phyloP scores from a whole-genome alignment of 2,329 filamentous ascomycete species.

The Fusarium dlaminii region DNA sequence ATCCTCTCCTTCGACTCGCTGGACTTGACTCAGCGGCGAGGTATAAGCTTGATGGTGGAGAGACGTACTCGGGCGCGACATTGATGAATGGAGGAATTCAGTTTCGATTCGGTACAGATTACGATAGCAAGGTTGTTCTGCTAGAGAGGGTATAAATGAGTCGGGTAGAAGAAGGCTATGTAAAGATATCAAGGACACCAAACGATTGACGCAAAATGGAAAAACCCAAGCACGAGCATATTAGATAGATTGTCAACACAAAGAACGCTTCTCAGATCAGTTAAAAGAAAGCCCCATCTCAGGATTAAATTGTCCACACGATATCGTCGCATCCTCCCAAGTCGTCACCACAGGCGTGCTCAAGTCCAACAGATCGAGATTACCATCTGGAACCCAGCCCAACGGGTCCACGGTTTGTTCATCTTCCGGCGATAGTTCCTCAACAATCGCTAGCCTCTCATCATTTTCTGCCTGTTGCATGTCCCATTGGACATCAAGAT shows the following conservation, averaged over 20 bases:
- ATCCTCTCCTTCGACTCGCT: constrained; percentile 63
- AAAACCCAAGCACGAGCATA: not conserved
- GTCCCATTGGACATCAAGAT: constrained; percentile 19
- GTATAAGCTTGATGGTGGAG: constrained; percentile 64
- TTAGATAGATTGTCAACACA: not conserved
- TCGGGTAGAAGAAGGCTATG: fast-evolving
- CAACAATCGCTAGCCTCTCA: not conserved
- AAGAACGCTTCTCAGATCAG: not conserved
- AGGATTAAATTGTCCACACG: constrained; percentile 1
- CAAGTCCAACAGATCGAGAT: constrained; percentile 22
- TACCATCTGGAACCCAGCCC: constrained; percentile 1
- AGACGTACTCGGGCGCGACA: constrained; percentile 64
- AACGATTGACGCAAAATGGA: fast-evolving
- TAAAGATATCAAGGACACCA: not conserved
- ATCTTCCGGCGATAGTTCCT: constrained; percentile 9
- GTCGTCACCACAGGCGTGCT: constrained; percentile 8
- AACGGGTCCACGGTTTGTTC: not conserved
- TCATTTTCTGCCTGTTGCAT: not conserved
- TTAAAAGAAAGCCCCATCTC: not conserved
- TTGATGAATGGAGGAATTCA: constrained; percentile 71
- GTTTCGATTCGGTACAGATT: constrained; percentile 61
- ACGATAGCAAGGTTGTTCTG: constrained; percentile 66
- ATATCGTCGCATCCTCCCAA: constrained; percentile 5
- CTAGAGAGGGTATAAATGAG: constrained; percentile 53
- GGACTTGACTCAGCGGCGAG: constrained; percentile 64